Base-by-base conservation (phyloP, 176 grass and related monocot genomes). In the Calamus simplicifolius region DNA sequence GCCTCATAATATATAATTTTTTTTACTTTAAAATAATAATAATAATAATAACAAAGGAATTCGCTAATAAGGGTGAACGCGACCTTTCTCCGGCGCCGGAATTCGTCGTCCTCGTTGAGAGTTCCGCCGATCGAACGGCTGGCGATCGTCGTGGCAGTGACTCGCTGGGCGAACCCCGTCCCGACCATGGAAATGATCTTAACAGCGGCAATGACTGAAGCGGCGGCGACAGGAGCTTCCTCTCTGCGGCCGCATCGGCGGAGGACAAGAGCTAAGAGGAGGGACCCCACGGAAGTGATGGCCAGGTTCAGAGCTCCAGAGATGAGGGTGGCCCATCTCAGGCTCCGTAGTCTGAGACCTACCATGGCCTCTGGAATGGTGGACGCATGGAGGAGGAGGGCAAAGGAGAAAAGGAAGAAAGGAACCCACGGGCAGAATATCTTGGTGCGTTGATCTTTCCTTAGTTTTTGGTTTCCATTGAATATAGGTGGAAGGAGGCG, bases 141-240 rank as follows among this genome's bases (percentile, higher is more conserved):
- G 16, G 63, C 63, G 0, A 66, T 26, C 25, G 21, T 50, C 25
- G 50, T 5, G 16, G 63, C 63, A 1, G 25, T 49, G 0, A 50
- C 63, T 16, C 49, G 25, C 50, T 66, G 63, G 19, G 15, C 25
- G 63, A 66, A 29, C 26, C 63, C 63, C 1, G 25, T 25, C 25
- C 49, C 23, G 4, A 21, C 23, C 63, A 66, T 66, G 63, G 63
- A 25, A 2, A 26, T 50, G 50, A 66, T 52, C 63, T 66, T 66
- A 7, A 16, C 63, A 4, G 63, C 25, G 2, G 63, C 63, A 21
- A 52, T n/a, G 2, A 16, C 49, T 0, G 50, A 15, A 17, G 49
- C 63, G 0, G 50, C 63, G 19, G 50, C 2, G 5, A 49, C 23
- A 3, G 63, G 63, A 0, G 25, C 48, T 25, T 48, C 53, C 49